Percentiles rank a stretch among this genome's conserved stretches.
Conservation (phyloP, 2,329 filamentous ascomycete species). For the Fusarium duplospermum region DNA sequence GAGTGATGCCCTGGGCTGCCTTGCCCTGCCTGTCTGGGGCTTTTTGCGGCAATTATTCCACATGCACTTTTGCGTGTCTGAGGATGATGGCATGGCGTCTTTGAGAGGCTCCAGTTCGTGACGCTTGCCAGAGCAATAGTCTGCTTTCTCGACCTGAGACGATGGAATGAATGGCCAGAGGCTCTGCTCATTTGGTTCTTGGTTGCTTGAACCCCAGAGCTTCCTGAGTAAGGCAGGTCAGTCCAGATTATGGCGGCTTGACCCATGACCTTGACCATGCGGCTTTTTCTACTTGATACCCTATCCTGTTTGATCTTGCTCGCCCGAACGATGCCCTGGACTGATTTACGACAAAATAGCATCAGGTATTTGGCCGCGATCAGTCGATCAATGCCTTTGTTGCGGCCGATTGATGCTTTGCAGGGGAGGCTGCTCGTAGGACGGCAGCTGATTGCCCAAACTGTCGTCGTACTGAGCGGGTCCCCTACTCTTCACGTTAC, state of each 20-base stretch:
- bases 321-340: constrained; percentile 14
- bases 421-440: constrained; percentile 23
- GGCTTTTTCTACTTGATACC: constrained; percentile 17
- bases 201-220: constrained; percentile 20
- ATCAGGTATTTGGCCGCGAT: constrained; percentile 41
- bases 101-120: constrained; percentile 14
- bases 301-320: constrained; percentile 27
- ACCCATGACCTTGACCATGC: constrained; percentile 29
- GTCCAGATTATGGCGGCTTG: constrained; percentile 13
- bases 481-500: constrained; percentile 34
- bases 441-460: constrained; percentile 38
- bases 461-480: constrained; percentile 32
- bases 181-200: constrained; percentile 33
- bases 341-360: constrained; percentile 33
- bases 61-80: constrained; percentile 11
- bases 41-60: constrained; percentile 34
- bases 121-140: constrained; percentile 19
- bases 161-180: constrained; percentile 28
- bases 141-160: constrained; percentile 1
- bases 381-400: constrained; percentile 44
- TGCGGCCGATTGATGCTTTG: constrained; percentile 28
- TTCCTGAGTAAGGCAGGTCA: constrained; percentile 12
- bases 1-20: not conserved
- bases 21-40: not conserved
- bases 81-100: constrained; percentile 31